Percentiles rank a stretch among this genome's conserved stretches.
These are phyloP conservation scores for Bryoglossum gracile DNA, from an alignment of 495 filamentous ascomycete genomes.

Conservation along the genomic window DNA sequence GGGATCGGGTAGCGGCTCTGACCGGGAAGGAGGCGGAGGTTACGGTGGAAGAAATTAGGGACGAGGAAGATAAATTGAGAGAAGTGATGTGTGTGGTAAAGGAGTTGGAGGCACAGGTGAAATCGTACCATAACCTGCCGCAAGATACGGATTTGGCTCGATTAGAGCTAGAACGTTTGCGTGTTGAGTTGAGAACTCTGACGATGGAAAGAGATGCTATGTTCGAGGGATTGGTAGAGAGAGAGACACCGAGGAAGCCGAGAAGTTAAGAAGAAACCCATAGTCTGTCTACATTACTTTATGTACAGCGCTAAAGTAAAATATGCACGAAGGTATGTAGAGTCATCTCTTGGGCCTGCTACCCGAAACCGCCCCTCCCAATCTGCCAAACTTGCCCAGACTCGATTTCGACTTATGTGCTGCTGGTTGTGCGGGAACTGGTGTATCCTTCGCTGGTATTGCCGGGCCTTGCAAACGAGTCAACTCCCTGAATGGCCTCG, in stretches of 20 bases:
- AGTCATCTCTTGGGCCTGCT: conserved; percentile 31
- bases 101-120: conserved; percentile 50
- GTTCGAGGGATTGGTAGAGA: conserved; percentile 55
- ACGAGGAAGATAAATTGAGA: conserved; percentile 46
- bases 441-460: conserved; percentile 36
- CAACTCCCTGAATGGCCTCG: conserved; percentile 39
- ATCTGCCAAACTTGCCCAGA: conserved; percentile 61
- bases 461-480: conserved; percentile 27
- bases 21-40: conserved; percentile 14
- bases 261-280: conserved; percentile 21
- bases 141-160: conserved; percentile 60
- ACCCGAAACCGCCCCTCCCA: conserved; percentile 59
- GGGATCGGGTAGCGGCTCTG: conserved; percentile 34
- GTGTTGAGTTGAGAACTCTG: conserved; percentile 51
- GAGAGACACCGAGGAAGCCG: conserved; percentile 40
- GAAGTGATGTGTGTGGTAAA: conserved; percentile 43
- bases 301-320: conserved; percentile 2
- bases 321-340: background rate
- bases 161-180: conserved; percentile 54
- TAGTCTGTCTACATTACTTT: conserved; percentile 2
- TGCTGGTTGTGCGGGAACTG: conserved; percentile 32
- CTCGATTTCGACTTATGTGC: conserved; percentile 53
- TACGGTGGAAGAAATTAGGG: conserved; percentile 40
- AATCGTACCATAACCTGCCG: conserved; percentile 60
- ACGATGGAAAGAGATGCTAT: conserved; percentile 55